These are phyloP conservation scores for Rhypophila decipiens DNA, from an alignment of 495 filamentous ascomycete genomes.

Conservation along the genomic window DNA sequence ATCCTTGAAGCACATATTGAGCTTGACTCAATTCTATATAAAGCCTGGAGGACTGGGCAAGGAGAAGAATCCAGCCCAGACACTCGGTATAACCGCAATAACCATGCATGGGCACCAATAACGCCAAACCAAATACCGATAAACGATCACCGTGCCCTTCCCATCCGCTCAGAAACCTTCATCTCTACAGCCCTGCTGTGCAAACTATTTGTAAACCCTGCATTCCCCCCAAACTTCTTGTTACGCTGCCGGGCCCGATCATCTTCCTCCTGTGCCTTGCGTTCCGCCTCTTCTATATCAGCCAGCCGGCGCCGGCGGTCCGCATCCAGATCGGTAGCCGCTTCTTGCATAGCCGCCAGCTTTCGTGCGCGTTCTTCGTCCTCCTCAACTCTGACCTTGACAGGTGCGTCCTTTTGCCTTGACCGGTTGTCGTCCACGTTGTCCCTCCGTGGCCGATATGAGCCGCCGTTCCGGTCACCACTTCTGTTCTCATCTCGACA, in stretches of 20 bases:
- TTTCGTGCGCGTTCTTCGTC: conserved; percentile 56
- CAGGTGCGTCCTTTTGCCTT: conserved; percentile 13
- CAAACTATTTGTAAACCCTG: conserved; percentile 53
- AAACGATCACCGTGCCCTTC: conserved; percentile 6
- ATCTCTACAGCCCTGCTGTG: conserved; percentile 54
- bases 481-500: not conserved
- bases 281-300: conserved; percentile 59
- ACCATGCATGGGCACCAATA: no score
- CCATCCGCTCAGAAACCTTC: conserved; percentile 39
- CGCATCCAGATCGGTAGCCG: conserved; percentile 70
- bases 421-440: conserved; percentile 17
- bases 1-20: no score
- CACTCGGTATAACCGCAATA: no score
- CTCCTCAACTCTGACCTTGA: no score
- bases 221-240: conserved; percentile 55
- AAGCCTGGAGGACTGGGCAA: no score
- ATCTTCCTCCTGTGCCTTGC: conserved; percentile 57
- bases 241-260: conserved; percentile 49
- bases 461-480: conserved; percentile 18
- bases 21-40: no score
- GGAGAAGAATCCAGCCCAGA: no score
- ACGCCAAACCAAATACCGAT: not conserved
- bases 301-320: conserved; percentile 67
- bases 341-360: conserved; percentile 81
- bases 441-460: conserved; percentile 17